These are phyloP conservation scores for Monilinia laxa DNA, from an alignment of 2,329 filamentous ascomycete genomes.

Conservation along the genomic window DNA sequence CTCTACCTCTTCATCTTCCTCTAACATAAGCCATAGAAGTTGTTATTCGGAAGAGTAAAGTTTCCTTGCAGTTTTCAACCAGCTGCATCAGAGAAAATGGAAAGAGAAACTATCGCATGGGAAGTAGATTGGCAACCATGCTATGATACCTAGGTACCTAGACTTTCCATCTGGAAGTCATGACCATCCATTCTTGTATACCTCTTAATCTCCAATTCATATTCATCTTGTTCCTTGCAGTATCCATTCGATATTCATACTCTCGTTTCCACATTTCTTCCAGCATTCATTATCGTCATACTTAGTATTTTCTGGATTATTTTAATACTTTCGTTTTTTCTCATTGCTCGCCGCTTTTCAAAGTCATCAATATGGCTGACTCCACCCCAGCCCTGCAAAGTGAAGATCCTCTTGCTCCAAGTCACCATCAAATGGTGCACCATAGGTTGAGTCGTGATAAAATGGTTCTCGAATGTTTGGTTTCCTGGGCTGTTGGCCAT, in stretches of 20 bases:
- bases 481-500: not conserved
- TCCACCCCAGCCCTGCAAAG: not conserved
- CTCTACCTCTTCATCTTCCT: no score
- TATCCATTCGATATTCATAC: constrained; percentile 35
- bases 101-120: no score
- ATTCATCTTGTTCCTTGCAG: not conserved
- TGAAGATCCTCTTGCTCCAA: not conserved
- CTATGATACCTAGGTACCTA: not conserved
- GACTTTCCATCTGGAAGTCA: not conserved
- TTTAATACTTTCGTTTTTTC: not conserved
- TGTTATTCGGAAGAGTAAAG: no score
- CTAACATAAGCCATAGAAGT: no score
- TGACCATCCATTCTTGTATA: no score
- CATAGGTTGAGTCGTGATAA: not conserved
- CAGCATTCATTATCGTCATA: not conserved
- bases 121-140: constrained; percentile 22
- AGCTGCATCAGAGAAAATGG: no score
- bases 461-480: not conserved
- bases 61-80: no score
- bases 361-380: not conserved
- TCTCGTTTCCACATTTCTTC: not conserved
- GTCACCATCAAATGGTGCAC: not conserved
- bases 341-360: not conserved
- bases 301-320: not conserved
- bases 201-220: not conserved